Evolutionary conservation across 1,139 yeast species (phyloP).

Genomic region (Meyerozyma smithsonii): DNA sequence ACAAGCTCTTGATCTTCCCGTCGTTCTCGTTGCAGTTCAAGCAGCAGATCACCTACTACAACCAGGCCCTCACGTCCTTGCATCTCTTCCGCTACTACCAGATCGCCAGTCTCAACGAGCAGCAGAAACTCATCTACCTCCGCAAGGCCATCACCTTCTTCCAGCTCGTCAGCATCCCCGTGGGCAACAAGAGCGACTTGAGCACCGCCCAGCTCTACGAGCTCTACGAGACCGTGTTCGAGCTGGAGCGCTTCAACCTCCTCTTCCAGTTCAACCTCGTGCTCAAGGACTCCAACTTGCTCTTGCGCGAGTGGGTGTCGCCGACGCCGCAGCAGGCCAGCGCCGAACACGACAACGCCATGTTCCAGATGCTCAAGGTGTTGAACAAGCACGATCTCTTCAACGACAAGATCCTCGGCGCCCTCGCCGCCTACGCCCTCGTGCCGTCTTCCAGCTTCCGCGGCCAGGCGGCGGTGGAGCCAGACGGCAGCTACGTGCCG

Average conservation of each 20-base stretch:
- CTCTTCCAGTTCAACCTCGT: constrained; percentile 13
- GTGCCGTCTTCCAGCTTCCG: constrained; percentile 1
- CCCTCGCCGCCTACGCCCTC: neutral
- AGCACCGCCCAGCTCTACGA: constrained; percentile 28
- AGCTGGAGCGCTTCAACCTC: constrained; percentile 30
- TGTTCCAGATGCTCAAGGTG: neutral
- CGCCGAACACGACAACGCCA: neutral
- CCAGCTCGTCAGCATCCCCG: constrained; percentile 28
- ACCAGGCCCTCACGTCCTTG: constrained; percentile 27
- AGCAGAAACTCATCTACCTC: constrained; percentile 30
- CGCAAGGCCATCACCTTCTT: constrained; percentile 34
- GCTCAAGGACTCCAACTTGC: constrained; percentile 1
- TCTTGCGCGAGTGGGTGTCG: constrained; percentile 1
- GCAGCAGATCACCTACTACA: constrained; percentile 30
- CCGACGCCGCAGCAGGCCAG: neutral
- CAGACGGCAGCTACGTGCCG: constrained; percentile 1
- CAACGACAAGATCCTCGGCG: neutral
- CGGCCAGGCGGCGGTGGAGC: neutral
- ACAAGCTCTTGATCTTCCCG: constrained; percentile 27
- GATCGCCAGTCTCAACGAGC: constrained; percentile 22
- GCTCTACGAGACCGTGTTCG: constrained; percentile 30
- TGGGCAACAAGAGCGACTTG: constrained; percentile 17
- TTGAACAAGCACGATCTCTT: constrained; percentile 1
- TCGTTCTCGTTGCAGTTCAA: constrained; percentile 12
- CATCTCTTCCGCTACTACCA: constrained; percentile 36